A percentile compares a stretch with the other conserved stretches of the same genome.
These are phyloP conservation scores for Clarireedia paspali DNA, from an alignment of 2,329 filamentous ascomycete species.

Conservation along the genomic window DNA sequence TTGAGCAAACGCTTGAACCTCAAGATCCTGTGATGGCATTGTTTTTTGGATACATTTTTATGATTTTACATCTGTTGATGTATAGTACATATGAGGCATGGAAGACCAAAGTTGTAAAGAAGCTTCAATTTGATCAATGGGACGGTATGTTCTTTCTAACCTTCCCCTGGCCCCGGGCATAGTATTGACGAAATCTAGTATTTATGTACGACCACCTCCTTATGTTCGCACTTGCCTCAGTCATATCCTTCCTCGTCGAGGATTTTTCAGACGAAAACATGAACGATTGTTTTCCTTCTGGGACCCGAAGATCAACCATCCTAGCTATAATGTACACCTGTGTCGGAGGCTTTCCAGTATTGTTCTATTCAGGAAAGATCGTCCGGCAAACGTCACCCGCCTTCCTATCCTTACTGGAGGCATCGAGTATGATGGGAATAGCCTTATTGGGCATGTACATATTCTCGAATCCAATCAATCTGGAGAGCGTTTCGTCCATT, in stretches of 20 bases:
- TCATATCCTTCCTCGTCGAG: slow-evolving; percentile 1
- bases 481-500: background rate
- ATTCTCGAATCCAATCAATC: background rate
- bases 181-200: slow-evolving; percentile 2
- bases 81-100: slow-evolving; percentile 6
- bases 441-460: slow-evolving; percentile 1
- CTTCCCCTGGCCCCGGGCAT: background rate
- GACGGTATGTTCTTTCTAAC: background rate
- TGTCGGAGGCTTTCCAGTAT: background rate
- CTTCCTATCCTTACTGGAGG: background rate
- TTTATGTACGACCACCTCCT: slow-evolving; percentile 5
- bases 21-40: slow-evolving; percentile 8
- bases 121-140: slow-evolving; percentile 7
- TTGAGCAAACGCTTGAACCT: slow-evolving; percentile 8
- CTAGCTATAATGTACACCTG: slow-evolving; percentile 2
- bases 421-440: background rate
- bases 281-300: slow-evolving; percentile 4
- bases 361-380: background rate
- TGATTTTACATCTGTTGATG: slow-evolving; percentile 1
- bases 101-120: slow-evolving; percentile 3
- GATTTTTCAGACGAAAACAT: slow-evolving; percentile 7
- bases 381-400: background rate
- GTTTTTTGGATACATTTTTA: slow-evolving; percentile 10
- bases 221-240: background rate
- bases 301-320: background rate